Base-by-base conservation (phyloP, 2,329 filamentous ascomycete genomes). In the Aspergillus terreus region DNA sequence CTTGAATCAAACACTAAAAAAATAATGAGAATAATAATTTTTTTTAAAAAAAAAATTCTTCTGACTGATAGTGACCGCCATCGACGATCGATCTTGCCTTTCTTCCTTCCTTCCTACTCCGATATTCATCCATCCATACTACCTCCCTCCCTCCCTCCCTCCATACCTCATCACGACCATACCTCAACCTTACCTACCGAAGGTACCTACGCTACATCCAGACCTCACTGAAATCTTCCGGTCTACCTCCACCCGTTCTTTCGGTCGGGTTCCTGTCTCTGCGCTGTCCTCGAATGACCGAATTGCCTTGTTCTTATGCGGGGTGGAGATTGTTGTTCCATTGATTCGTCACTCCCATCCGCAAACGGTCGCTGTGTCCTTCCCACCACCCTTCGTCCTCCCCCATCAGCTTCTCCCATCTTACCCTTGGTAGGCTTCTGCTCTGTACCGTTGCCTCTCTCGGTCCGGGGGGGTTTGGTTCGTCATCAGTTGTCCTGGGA, bases 291-390 rank as follows among this genome's bases (percentile, higher is more conserved):
- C 11, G 27, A 10, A 43, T 35, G 41, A 36, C 7, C 35, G 5
- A 38, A 38, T 38, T 11, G 35, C 35, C 35, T 42, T n/a, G 40
- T 19, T n/a, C 30, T 32, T 41, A 50, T 56, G 56, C 57, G 56
- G 58, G 54, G 60, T 54, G 51, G 30, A 33, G 6, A 12, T 44
- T 35, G 49, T 43, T 36, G 23, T 54, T 50, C 47, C 53, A 52
- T 47, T 58, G 40, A 41, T 55, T 64, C 56, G 51, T 63, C 61
- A 63, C 48, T 60, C 54, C 53, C 51, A 55, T 55, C 66, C 63
- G 67, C 66, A 68, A 68, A 65, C 67, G 65, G 63, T 69, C 63
- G 62, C 62, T 55, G 57, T 58, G 50, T 40, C 42, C 51, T 46
- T 33, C 50, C 50, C 49, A 43, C 50, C 43, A 15, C n/a, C 46